Evolutionary conservation across 2,329 filamentous ascomycete species (phyloP), one percentile per base, ranked within the genome.

Genomic region (Malbranchea cinnamomea): DNA sequence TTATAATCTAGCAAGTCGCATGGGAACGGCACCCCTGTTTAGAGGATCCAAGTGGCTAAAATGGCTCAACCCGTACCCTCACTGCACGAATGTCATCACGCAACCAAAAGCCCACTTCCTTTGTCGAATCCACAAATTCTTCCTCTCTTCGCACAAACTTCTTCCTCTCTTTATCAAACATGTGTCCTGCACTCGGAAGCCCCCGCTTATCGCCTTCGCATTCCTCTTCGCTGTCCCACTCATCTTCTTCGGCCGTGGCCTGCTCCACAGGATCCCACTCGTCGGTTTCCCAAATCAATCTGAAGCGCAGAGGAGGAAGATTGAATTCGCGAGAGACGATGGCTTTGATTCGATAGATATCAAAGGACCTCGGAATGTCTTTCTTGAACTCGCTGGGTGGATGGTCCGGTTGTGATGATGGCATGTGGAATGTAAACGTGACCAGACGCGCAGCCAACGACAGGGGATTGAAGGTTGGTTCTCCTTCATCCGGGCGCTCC

Each of bases 271-370:
- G 81, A 51, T 93, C 83, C 72, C 78, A 82, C 52, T 94, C 85
- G 12, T 82, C 81, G 6, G 84, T 93, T 57, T 93, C 83, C 78
- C 82, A 92, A 1, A 89, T 59, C 28, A 95, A 52, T 23, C 63
- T 66, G 36, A 87, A 57, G 23, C 57, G 56, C 38, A 82, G 61
- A 0, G 83, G 78, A 26, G 64, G 55, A 7, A 79, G 42, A 1
- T 56, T 62, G 44, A 91, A 82, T n/a, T 77, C 50, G 40, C 69
- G 74, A 0, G 75, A 78, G 1, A 82, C 76, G 6, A 91, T 63
- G 0, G 81, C 79, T 47, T 89, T 79, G 10, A 93, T 68, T 3
- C 74, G 68, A 44, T 94, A 95, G 4, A 85, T 71, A 41, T 85
- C 78, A 45, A 79, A 77, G 0, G 75, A 73, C 44, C 71, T 78